These are phyloP conservation scores for Poteriospumella lacustris DNA, from an alignment of 108 stramenopile genomes.

Conservation along the genomic window DNA sequence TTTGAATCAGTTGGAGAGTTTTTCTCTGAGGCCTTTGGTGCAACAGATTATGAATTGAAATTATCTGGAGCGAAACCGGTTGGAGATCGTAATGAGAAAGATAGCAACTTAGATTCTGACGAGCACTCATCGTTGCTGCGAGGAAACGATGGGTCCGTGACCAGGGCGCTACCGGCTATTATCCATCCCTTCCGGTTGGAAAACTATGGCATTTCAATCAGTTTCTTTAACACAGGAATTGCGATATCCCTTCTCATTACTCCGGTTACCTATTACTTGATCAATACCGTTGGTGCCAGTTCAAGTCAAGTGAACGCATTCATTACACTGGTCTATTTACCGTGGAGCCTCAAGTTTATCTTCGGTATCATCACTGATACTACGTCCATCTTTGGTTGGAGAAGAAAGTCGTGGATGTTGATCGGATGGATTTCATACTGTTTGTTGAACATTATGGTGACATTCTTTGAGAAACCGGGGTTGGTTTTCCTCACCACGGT, in stretches of 20 bases:
- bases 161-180: neutral
- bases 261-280: slow-evolving; percentile 40
- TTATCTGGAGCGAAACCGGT: too few relatives aligned
- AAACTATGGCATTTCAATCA: neutral
- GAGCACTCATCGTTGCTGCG: too few relatives aligned
- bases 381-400: slow-evolving; percentile 53
- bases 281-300: slow-evolving; percentile 33
- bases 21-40: too few relatives aligned
- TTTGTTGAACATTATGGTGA: neutral
- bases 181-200: neutral
- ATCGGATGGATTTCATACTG: slow-evolving; percentile 54
- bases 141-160: too few relatives aligned
- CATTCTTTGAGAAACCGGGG: neutral
- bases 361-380: slow-evolving; percentile 59
- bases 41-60: too few relatives aligned
- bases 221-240: slow-evolving; percentile 24
- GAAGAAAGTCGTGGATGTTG: slow-evolving; percentile 60
- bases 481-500: neutral
- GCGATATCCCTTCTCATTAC: slow-evolving; percentile 40
- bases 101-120: too few relatives aligned
- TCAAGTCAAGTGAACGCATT: slow-evolving; percentile 31
- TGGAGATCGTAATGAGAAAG: too few relatives aligned
- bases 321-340: slow-evolving; percentile 33
- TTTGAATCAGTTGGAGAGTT: too few relatives aligned
- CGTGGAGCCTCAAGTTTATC: slow-evolving; percentile 53